Conservation (phyloP, 495 filamentous ascomycete species). For the Neurospora cerealis region DNA sequence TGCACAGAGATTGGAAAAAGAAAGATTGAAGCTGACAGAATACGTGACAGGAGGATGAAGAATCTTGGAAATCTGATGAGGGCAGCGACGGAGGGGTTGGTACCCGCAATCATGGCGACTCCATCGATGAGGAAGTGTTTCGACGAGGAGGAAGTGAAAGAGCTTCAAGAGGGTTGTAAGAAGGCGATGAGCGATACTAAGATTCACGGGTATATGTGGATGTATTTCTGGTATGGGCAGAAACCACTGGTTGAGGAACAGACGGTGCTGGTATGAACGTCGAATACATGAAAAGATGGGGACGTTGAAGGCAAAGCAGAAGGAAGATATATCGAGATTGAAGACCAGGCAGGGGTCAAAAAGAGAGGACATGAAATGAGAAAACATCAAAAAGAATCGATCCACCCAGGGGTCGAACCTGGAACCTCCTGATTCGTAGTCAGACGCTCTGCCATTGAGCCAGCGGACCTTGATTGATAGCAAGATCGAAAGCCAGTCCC, state of each 20-base stretch:
- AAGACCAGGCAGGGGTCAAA: neutral
- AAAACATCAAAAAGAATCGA: neutral
- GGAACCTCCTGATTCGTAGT: neutral
- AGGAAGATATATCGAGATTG: neutral
- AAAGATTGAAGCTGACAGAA: neutral
- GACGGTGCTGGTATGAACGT: neutral
- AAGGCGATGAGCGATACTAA: slow-evolving; percentile 41
- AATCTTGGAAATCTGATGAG: slow-evolving; percentile 27
- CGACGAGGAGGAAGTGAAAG: slow-evolving; percentile 37
- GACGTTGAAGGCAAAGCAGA: neutral
- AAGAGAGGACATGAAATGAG: neutral
- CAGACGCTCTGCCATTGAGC: neutral
- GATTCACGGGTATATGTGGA: slow-evolving; percentile 37
- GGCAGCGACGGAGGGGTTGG: slow-evolving; percentile 28
- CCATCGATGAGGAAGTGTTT: neutral
- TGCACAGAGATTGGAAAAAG: neutral
- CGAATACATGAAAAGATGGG: neutral
- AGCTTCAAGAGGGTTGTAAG: slow-evolving; percentile 41
- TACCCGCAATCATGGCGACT: slow-evolving; percentile 45
- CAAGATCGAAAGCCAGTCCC: neutral
- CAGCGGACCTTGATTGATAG: neutral
- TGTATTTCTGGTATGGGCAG: slow-evolving; percentile 21
- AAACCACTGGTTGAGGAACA: slow-evolving; percentile 11
- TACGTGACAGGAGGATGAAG: slow-evolving; percentile 1
- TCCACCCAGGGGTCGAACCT: neutral